Evolutionary conservation across 23 red algal species (phyloP).

Genomic region (Gracilaria caudata): DNA sequence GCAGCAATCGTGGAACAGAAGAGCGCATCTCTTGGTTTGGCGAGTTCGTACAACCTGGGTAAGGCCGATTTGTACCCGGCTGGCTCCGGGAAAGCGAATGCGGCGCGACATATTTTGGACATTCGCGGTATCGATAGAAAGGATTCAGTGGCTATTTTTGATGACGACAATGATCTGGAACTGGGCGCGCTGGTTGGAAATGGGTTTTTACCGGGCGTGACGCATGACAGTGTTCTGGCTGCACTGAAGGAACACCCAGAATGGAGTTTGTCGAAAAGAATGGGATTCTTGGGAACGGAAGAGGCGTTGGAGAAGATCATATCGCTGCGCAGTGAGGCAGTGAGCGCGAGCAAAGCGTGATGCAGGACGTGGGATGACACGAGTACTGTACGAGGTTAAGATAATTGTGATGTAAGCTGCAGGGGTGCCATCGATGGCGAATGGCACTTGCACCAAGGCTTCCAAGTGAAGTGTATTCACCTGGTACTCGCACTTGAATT

Average conservation of each 20-base stretch:
- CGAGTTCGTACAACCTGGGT: slow-evolving; percentile 85
- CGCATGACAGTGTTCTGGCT: slow-evolving; percentile 62
- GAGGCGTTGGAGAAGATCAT: slow-evolving; percentile 68
- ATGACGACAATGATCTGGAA: slow-evolving; percentile 97
- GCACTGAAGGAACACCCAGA: slow-evolving; percentile 60
- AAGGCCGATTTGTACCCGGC: slow-evolving; percentile 90
- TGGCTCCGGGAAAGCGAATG: slow-evolving; percentile 82
- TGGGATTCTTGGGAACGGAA: slow-evolving; percentile 80
- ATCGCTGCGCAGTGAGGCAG: slow-evolving; percentile 18
- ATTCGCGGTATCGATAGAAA: background rate
- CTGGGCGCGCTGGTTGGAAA: slow-evolving; percentile 60
- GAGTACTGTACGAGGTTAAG: too few relatives aligned
- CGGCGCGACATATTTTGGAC: slow-evolving; percentile 71
- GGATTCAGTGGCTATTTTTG: slow-evolving; percentile 75
- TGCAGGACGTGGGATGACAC: background rate
- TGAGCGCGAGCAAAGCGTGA: background rate
- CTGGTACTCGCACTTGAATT: too few relatives aligned
- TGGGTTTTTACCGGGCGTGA: slow-evolving; percentile 78
- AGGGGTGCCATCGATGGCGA: too few relatives aligned
- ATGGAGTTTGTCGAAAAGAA: slow-evolving; percentile 60
- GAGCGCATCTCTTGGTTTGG: background rate
- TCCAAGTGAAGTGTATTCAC: too few relatives aligned
- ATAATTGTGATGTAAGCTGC: too few relatives aligned
- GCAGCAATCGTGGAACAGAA: background rate
- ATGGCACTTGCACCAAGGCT: too few relatives aligned